A percentile compares a stretch with the other conserved stretches of the same genome.
These are phyloP conservation scores for Thalassiosira exigua DNA, from an alignment of 352 stramenopile genomes.

Conservation along the genomic window DNA sequence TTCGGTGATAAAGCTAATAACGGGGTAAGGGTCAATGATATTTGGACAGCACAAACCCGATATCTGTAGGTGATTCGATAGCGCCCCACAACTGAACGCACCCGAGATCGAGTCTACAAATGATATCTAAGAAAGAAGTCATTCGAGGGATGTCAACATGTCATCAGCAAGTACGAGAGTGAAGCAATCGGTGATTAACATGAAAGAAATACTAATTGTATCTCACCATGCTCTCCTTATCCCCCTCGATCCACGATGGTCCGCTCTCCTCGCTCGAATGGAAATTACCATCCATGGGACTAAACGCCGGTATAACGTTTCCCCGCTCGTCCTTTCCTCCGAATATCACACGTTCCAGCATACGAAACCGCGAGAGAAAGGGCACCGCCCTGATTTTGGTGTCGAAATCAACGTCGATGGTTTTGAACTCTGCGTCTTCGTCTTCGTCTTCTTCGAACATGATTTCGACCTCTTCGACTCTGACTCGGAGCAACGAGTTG, in stretches of 20 bases:
- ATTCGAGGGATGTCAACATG: too few relatives aligned
- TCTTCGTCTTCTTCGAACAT: not conserved
- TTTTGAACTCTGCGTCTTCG: not conserved
- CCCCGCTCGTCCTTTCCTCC: not conserved
- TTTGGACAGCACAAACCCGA: slow-evolving; percentile 1
- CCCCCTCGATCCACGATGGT: not conserved
- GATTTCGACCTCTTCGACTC: not conserved
- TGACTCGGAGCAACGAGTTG: slow-evolving; percentile 12
- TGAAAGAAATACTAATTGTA: too few relatives aligned
- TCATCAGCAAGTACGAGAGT: too few relatives aligned
- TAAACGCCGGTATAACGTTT: not conserved
- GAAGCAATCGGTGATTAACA: too few relatives aligned
- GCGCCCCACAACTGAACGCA: not conserved
- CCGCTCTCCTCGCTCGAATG: not conserved
- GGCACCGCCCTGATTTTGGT: not conserved
- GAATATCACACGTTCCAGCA: slow-evolving; percentile 25
- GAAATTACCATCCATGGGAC: not conserved
- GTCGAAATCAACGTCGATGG: not conserved
- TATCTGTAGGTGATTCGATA: slow-evolving; percentile 8
- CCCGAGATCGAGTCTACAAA: not conserved
- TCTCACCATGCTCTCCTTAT: too few relatives aligned
- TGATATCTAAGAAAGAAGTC: too few relatives aligned
- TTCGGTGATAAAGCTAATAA: too few relatives aligned
- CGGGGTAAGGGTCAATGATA: too few relatives aligned
- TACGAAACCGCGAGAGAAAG: slow-evolving; percentile 20